Evolutionary conservation across 345 rosid species (phyloP).

Genomic region (Orychophragmus violaceus): DNA sequence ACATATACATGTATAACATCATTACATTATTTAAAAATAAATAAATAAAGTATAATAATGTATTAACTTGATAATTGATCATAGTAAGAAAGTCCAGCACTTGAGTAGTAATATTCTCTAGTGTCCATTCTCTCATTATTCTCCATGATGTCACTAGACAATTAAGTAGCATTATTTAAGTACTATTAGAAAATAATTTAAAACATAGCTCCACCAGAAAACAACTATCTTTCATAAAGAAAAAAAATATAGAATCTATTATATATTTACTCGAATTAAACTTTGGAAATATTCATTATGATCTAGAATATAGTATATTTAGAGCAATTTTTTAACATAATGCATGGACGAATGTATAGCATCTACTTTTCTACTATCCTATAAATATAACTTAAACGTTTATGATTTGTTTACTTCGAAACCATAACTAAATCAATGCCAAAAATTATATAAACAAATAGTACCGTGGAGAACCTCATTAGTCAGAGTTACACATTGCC

Average conservation of each 20-base stretch:
- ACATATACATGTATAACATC: not conserved
- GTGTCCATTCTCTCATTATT: slow-evolving; percentile 34
- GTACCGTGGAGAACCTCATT: slow-evolving; percentile 10
- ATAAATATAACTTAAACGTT: not conserved
- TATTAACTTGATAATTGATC: not conserved
- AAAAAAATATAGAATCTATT: not conserved
- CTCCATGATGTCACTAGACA: slow-evolving; percentile 27
- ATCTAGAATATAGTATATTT: not conserved
- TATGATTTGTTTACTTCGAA: not conserved
- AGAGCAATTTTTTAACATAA: not conserved
- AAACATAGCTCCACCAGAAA: slow-evolving; percentile 21
- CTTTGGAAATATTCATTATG: slow-evolving; percentile 5
- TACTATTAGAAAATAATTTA: not conserved
- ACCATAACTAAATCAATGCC: not conserved
- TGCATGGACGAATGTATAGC: slow-evolving; percentile 3
- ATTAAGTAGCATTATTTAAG: slow-evolving; percentile 11
- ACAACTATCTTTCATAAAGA: slow-evolving; percentile 7
- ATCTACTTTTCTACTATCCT: slow-evolving; percentile 6
- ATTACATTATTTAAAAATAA: slow-evolving; percentile 7
- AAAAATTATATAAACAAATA: slow-evolving; percentile 12
- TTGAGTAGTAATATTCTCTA: slow-evolving; percentile 32
- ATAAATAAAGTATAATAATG: not conserved
- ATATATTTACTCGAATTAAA: slow-evolving; percentile 1
- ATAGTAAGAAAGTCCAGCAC: slow-evolving; percentile 27
- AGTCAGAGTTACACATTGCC: slow-evolving; percentile 5